Percentiles rank a stretch among this genome's conserved stretches.
These are phyloP conservation scores for Melanogaster broomeanus DNA, from an alignment of 768 basidiomycete species.

Conservation along the genomic window DNA sequence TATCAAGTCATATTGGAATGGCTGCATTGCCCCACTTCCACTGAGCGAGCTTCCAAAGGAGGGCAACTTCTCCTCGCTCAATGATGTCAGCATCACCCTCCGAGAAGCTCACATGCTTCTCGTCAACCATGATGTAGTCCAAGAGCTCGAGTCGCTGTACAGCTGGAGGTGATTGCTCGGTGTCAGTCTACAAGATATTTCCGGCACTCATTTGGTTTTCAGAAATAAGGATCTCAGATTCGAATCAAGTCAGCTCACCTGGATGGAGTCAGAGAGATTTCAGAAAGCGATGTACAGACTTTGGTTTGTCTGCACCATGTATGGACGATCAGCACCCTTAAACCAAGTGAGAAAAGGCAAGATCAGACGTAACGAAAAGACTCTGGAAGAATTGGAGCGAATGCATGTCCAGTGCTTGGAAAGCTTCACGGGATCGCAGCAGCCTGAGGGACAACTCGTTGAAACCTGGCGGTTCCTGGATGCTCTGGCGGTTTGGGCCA, in stretches of 20 bases:
- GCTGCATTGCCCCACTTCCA: slow-evolving; percentile 13
- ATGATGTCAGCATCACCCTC: neutral
- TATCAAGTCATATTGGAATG: slow-evolving; percentile 16
- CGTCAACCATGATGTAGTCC: slow-evolving; percentile 15
- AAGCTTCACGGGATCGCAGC: neutral
- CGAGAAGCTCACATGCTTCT: slow-evolving; percentile 16
- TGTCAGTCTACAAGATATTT: neutral
- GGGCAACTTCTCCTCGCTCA: slow-evolving; percentile 1
- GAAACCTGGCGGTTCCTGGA: too few relatives aligned
- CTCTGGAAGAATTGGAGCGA: neutral
- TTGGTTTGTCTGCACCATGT: slow-evolving; percentile 20
- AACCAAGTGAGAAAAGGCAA: slow-evolving; percentile 11
- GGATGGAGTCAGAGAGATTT: slow-evolving; percentile 34
- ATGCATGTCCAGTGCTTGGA: slow-evolving; percentile 10
- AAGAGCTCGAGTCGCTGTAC: slow-evolving; percentile 14
- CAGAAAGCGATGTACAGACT: slow-evolving; percentile 30
- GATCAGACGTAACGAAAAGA: slow-evolving; percentile 4
- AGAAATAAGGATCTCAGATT: slow-evolving; percentile 41
- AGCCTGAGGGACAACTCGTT: neutral
- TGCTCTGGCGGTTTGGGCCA: slow-evolving; percentile 12
- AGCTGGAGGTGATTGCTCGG: slow-evolving; percentile 20
- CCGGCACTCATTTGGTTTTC: slow-evolving; percentile 2
- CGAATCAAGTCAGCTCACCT: slow-evolving; percentile 27
- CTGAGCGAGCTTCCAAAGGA: slow-evolving; percentile 14
- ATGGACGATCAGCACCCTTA: slow-evolving; percentile 11